Percentiles rank a stretch among this genome's conserved stretches.
Evolutionary conservation across 2,329 filamentous ascomycete genomes (phyloP).

Genomic region (Cladosporium sp.): DNA sequence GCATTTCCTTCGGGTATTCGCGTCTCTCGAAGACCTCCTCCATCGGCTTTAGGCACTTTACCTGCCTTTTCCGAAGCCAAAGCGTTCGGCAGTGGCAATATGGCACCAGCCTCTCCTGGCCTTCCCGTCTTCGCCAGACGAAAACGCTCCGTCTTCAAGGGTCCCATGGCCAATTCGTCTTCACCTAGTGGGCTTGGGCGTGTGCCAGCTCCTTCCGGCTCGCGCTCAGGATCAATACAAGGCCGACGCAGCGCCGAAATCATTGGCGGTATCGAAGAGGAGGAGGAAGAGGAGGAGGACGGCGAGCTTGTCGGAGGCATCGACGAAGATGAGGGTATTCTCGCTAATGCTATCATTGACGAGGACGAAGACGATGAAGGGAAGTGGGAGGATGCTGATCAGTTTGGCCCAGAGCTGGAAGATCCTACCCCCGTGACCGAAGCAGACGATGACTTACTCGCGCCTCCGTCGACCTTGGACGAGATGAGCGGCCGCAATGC

Average conservation of each 20-base stretch:
- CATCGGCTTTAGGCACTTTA: constrained; percentile 27
- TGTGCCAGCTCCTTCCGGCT: constrained; percentile 11
- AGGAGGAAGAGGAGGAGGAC: constrained; percentile 28
- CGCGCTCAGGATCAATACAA: constrained; percentile 53
- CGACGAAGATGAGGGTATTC: constrained; percentile 7
- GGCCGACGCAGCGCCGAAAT: constrained; percentile 69
- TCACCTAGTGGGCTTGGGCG: constrained; percentile 23
- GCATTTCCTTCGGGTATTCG: constrained; percentile 83
- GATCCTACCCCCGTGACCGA: not conserved
- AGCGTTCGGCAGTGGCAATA: constrained; percentile 19
- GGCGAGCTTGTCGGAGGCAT: constrained; percentile 7
- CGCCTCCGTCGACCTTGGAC: not conserved
- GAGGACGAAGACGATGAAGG: constrained; percentile 18
- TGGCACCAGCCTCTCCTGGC: constrained; percentile 42
- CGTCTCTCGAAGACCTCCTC: constrained; percentile 41
- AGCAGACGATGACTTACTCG: not conserved
- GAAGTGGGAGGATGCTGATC: constrained; percentile 23
- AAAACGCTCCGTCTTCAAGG: constrained; percentile 78
- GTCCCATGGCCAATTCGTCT: constrained; percentile 54
- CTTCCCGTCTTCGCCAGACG: constrained; percentile 71
- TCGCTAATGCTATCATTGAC: constrained; percentile 7
- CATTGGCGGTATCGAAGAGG: constrained; percentile 48
- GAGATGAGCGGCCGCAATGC: not conserved
- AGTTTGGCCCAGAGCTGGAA: constrained; percentile 25
- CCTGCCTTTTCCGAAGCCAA: constrained; percentile 25